Evolutionary conservation across 768 basidiomycete species (phyloP).

Genomic region (Mycena kentingensis): DNA sequence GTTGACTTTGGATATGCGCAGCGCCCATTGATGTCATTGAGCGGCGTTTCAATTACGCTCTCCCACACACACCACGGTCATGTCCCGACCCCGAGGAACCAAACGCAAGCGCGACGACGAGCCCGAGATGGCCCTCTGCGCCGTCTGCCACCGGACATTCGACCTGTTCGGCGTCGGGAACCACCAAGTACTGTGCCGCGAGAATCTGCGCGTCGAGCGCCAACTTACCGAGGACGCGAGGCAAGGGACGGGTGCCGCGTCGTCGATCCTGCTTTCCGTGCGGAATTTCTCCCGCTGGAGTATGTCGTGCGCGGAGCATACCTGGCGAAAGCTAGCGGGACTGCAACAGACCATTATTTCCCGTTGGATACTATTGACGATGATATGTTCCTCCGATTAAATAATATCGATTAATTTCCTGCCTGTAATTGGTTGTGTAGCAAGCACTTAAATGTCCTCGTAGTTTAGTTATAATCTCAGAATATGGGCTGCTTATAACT

Average conservation of each 20-base stretch:
- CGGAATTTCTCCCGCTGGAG: conserved; percentile 3
- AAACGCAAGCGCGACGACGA: conserved; percentile 1
- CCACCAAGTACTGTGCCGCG: neutral
- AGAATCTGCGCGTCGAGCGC: neutral
- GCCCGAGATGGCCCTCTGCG: neutral
- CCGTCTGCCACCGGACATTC: neutral
- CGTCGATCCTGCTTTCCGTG: neutral
- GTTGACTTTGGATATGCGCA: neutral
- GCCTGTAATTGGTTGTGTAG: neutral
- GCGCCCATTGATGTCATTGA: too few relatives aligned
- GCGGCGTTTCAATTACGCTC: neutral
- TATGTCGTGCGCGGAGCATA: conserved; percentile 5
- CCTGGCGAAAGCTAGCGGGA: neutral
- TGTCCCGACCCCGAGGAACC: neutral
- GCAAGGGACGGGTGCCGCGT: conserved; percentile 9
- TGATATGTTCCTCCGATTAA: conserved; percentile 3
- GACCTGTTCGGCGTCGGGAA: neutral
- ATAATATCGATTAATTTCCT: neutral
- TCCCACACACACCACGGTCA: neutral
- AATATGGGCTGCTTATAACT: neutral
- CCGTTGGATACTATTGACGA: neutral
- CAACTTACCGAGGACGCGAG: neutral
- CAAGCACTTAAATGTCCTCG: neutral
- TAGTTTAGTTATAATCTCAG: neutral
- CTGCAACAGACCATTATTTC: neutral